A percentile compares a stretch with the other conserved stretches of the same genome.
These are phyloP conservation scores for Linum trigynum DNA, from an alignment of 345 rosid genomes.

Conservation along the genomic window DNA sequence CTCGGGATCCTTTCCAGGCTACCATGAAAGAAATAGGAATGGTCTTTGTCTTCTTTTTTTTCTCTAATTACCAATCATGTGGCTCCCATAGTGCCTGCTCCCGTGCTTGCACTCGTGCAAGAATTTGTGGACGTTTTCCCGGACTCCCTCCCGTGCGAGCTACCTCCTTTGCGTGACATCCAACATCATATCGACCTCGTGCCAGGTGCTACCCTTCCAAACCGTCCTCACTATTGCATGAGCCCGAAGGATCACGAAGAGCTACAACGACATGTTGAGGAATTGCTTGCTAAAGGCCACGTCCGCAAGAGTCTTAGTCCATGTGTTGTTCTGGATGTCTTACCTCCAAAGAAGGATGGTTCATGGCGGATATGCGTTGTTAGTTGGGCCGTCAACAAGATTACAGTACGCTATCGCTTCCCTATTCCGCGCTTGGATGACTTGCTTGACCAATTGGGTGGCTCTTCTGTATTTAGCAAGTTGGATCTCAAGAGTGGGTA, in stretches of 20 bases:
- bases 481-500: too few species aligned
- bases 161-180: too few species aligned
- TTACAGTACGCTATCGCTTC: neutral
- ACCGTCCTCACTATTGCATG: too few species aligned
- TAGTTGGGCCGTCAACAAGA: neutral
- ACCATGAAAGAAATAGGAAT: too few species aligned
- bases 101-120: too few species aligned
- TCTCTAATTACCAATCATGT: too few species aligned
- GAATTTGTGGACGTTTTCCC: neutral
- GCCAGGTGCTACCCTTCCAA: too few species aligned
- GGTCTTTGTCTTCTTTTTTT: too few species aligned
- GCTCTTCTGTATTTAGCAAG: neutral
- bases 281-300: neutral
- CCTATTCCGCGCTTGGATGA: constrained; percentile 2
- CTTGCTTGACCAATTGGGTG: constrained; percentile 1
- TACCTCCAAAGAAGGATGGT: neutral
- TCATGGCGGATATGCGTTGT: neutral
- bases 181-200: too few species aligned
- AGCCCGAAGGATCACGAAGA: neutral
- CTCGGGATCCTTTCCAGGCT: too few species aligned
- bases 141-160: neutral
- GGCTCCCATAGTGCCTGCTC: too few species aligned
- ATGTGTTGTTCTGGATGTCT: neutral
- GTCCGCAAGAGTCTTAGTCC: neutral
- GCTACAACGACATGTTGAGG: neutral